Evolutionary conservation across 2,329 filamentous ascomycete genomes (phyloP).

Genomic region (Periglandula ipomoeae): DNA sequence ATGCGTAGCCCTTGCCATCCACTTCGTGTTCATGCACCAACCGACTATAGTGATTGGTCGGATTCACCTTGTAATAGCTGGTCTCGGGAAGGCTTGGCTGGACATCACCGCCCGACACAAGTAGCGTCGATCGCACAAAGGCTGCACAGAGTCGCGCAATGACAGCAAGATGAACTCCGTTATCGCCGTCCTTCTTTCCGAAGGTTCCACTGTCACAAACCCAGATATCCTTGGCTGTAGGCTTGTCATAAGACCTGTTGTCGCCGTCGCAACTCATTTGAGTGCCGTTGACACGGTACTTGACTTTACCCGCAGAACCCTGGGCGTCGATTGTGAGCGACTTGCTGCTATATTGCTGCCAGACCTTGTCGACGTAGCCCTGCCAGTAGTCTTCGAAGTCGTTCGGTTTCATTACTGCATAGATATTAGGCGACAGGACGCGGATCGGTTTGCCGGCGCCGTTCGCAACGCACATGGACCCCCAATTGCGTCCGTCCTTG

Average conservation of each 20-base stretch:
- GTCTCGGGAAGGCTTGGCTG: constrained; percentile 30
- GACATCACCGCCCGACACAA: constrained; percentile 35
- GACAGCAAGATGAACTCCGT: constrained; percentile 30
- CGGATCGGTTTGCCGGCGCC: constrained; percentile 29
- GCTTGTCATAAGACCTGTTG: constrained; percentile 33
- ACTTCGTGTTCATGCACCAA: constrained; percentile 51
- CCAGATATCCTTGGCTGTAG: constrained; percentile 37
- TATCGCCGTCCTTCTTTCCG: constrained; percentile 25
- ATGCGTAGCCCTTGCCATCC: constrained; percentile 54
- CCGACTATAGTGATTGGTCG: constrained; percentile 47
- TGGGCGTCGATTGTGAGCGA: constrained; percentile 36
- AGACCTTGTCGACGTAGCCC: constrained; percentile 37
- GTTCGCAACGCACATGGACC: constrained; percentile 32
- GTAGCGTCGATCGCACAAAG: constrained; percentile 37
- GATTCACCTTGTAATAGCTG: constrained; percentile 35
- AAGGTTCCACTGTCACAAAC: constrained; percentile 42
- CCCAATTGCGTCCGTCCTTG: constrained; percentile 33
- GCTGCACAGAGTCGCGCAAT: constrained; percentile 41
- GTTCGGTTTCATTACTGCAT: constrained; percentile 23
- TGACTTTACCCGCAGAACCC: constrained; percentile 26
- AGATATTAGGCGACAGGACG: constrained; percentile 35
- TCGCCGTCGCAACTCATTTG: constrained; percentile 32
- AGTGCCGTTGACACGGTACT: constrained; percentile 27
- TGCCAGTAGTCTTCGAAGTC: constrained; percentile 34
- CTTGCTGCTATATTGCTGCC: constrained; percentile 28